phyloP scores from a whole-genome alignment of 108 stramenopile genomes.

The Discostella stelligeroides region DNA sequence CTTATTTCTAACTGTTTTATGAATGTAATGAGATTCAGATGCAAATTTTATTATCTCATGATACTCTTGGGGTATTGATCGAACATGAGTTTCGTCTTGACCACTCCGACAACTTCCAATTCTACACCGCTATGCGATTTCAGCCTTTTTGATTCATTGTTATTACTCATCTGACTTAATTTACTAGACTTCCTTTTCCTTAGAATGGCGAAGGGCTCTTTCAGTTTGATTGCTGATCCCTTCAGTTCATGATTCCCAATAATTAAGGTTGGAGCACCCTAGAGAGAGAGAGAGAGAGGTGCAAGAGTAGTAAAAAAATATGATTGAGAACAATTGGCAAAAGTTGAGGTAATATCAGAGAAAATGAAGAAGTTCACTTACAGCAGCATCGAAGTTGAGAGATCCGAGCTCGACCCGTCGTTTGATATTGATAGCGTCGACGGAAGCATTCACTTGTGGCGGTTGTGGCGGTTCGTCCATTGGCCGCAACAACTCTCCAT shows the following conservation, averaged over 20 bases:
- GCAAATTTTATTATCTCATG: slow-evolving; percentile 52
- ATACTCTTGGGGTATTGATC: slow-evolving; percentile 79
- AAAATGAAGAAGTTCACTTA: slow-evolving; percentile 12
- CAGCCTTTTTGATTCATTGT: slow-evolving; percentile 12
- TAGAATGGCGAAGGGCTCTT: slow-evolving; percentile 74
- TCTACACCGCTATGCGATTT: slow-evolving; percentile 28
- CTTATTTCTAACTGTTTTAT: no score
- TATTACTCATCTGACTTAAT: slow-evolving; percentile 11
- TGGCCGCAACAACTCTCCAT: slow-evolving; percentile 69
- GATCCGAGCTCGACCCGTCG: slow-evolving; percentile 64
- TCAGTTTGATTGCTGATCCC: slow-evolving; percentile 57
- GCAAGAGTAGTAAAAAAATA: slow-evolving; percentile 3
- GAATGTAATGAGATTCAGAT: not conserved
- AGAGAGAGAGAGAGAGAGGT: no score
- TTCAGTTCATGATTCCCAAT: slow-evolving; percentile 73
- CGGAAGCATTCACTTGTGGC: slow-evolving; percentile 3
- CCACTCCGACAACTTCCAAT: slow-evolving; percentile 66
- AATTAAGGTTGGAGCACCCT: slow-evolving; percentile 63
- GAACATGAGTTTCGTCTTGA: slow-evolving; percentile 71
- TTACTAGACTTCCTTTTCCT: slow-evolving; percentile 46
- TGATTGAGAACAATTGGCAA: slow-evolving; percentile 9
- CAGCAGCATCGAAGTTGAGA: slow-evolving; percentile 42
- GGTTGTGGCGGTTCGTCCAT: slow-evolving; percentile 29
- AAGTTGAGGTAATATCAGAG: not conserved
- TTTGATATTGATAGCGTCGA: slow-evolving; percentile 14